Base-by-base conservation (phyloP, 768 basidiomycete genomes). In the Termitomyces sp. region DNA sequence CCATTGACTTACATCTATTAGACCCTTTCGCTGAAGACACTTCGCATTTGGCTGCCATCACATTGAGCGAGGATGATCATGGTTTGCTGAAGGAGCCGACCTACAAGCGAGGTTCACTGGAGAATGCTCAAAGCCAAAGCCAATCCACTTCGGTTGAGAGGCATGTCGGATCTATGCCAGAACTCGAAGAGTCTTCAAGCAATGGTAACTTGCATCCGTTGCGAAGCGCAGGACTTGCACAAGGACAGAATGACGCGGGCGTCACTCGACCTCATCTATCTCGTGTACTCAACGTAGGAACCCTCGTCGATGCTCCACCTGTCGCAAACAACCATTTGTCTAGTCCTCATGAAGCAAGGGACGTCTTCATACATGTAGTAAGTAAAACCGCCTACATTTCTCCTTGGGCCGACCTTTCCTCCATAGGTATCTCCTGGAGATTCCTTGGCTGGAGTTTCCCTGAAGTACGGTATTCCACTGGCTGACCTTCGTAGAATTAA, bases 381-480 rank as follows among this genome's bases (percentile, higher is more conserved):
- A 57, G 77, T 66, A 48, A 44, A 9, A 38, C 50, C 32, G 50
- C 16, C 47, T 50, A 59, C 30, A 33, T 26, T 35, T 43, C 3
- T 28, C 30, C 41, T 55, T 57, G 46, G 60, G 44, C 58, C 18
- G 35, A 40, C 46, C 51, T 18, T 55, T 55, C 32, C 48, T 57
- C 18, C 47, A 23, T 66, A 91, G 95, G 78, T 98, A 43, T 74
- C 78, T 54, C 75, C 84, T 2, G 80, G 76, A 16, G 95, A 98
- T 69, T 90, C 95, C 10, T 75, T 98, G 33, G 84, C 93, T 16
- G 89, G 93, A 30, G 87, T 98, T 13, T 86, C 96, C 0, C 77
- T 98, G 51, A 92, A 87, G 66, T 97, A 98, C 70, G 93, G 92
- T 2, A 88, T 96, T 56, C 82, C 87, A 18, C 77, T 97, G 55